Base-by-base conservation (phyloP, 2,329 filamentous ascomycete genomes). In the Diaporthe sp. region DNA sequence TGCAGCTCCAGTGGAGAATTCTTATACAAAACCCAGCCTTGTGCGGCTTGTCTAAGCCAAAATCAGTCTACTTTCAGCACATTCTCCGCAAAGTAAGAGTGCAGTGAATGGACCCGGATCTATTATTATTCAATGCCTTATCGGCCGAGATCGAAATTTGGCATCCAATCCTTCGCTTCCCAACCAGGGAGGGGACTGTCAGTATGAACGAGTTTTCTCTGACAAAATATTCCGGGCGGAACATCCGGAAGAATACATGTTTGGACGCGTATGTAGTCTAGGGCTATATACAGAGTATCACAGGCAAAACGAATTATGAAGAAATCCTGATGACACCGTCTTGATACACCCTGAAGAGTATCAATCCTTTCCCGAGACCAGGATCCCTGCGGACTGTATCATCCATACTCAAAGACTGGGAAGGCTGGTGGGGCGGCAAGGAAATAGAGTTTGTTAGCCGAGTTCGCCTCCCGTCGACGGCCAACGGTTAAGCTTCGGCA, bases 381-480 rank as follows among this genome's bases (percentile, higher is more conserved):
- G 49, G 49, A 70, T 55, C 49, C 65, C 49, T 70, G 65, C n/a
- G 65, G 22, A 34, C 2, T 28, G 49, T 39, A 53, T 68, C 46
- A 53, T 28, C 15, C 44, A 53, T 4, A n/a, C n/a, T 53, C 31
- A 53, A 25, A 9, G 4, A 42, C 49, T 22, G 34, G 65, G 65
- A 55, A 42, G 65, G 25, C 34, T 51, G 15, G 65, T 70, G 65
- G 65, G 46, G 65, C 49, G 15, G 34, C 34, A 4, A 34, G 34
- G n/a, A 55, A 70, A 42, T 70, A 70, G 34, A 70, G 65, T 70
- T 70, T 55, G 65, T 55, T 70, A 70, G 65, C 65, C 65, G 65
- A 70, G 49, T 53, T 70, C 65, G 65, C 65, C 65, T 55, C 65
- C 65, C 34, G 65, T 53, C 25, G 65, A 70, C 65, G 10, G 49